Conservation (phyloP, 345 rosid genomes). For the thale cress (Arabidopsis thaliana) region DNA sequence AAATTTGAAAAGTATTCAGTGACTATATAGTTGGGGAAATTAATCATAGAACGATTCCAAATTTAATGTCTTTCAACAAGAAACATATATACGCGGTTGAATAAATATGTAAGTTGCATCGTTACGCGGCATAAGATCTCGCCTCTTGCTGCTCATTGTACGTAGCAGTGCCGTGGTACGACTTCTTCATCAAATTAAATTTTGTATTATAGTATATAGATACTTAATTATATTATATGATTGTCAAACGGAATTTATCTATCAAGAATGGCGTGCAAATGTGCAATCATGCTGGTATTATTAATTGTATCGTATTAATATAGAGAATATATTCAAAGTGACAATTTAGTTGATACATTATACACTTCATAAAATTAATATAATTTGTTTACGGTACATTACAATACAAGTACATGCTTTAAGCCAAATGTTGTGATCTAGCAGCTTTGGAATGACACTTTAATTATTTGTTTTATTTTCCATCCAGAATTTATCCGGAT, state of each 20-base stretch:
- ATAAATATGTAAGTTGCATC: slow-evolving; percentile 33
- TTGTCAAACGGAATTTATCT: not conserved
- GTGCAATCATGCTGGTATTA: slow-evolving; percentile 22
- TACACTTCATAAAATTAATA: not conserved
- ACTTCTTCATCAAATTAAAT: slow-evolving; percentile 31
- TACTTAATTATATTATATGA: not conserved
- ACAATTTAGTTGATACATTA: slow-evolving; percentile 5
- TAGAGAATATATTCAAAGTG: too few species aligned
- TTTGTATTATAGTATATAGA: not conserved
- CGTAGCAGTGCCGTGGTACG: slow-evolving; percentile 40
- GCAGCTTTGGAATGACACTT: not conserved
- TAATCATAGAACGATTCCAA: slow-evolving; percentile 36
- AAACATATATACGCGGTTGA: slow-evolving; percentile 45
- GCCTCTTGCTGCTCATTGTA: slow-evolving; percentile 21
- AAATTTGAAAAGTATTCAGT: slow-evolving; percentile 31
- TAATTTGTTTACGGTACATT: not conserved
- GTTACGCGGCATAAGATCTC: slow-evolving; percentile 36
- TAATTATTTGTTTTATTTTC: not conserved
- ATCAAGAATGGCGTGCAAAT: slow-evolving; percentile 33
- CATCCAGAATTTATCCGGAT: not conserved
- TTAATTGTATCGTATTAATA: not conserved
- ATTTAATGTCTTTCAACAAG: slow-evolving; percentile 40
- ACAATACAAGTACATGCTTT: not conserved
- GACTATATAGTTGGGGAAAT: slow-evolving; percentile 37
- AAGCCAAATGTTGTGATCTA: slow-evolving; percentile 8